Evolutionary conservation across 306 rosid species (phyloP).

Genomic region (Geum urbanum): DNA sequence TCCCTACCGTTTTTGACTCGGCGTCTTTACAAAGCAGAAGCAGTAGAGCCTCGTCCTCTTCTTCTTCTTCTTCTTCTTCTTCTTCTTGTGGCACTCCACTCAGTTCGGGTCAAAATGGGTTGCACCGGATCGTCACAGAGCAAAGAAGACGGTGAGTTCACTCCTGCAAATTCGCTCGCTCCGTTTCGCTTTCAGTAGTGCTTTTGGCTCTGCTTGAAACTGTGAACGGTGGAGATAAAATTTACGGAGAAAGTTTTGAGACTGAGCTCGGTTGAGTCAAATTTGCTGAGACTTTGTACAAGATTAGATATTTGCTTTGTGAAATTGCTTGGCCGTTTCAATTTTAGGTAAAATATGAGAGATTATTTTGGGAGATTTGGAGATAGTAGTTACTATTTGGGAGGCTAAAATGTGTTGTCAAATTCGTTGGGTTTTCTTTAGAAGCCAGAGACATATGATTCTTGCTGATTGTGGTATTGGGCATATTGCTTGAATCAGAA

Average conservation of each 20-base stretch:
- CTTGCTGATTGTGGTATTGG: neutral
- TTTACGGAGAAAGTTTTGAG: neutral
- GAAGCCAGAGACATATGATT: neutral
- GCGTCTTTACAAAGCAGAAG: slow-evolving; percentile 33
- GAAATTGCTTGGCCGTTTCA: neutral
- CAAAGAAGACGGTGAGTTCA: slow-evolving; percentile 67
- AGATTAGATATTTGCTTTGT: neutral
- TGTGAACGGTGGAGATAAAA: neutral
- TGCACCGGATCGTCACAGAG: slow-evolving; percentile 86
- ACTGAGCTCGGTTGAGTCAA: slow-evolving; percentile 6
- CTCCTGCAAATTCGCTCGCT: neutral
- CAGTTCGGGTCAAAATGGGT: slow-evolving; percentile 49
- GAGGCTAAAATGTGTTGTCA: neutral
- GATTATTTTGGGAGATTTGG: neutral
- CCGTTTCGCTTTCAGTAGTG: neutral
- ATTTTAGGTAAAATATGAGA: neutral
- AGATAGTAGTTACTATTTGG: neutral
- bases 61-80: too few species aligned
- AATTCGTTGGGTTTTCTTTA: neutral
- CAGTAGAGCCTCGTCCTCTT: slow-evolving; percentile 1
- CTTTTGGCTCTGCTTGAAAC: slow-evolving; percentile 28
- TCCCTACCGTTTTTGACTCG: slow-evolving; percentile 21
- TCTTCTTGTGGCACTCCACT: slow-evolving; percentile 1
- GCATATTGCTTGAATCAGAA: neutral
- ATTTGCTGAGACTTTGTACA: neutral